Evolutionary conservation across 2,329 filamentous ascomycete species (phyloP), one percentile per base, ranked within the genome.

Genomic region (Colletotrichum gigasporum): DNA sequence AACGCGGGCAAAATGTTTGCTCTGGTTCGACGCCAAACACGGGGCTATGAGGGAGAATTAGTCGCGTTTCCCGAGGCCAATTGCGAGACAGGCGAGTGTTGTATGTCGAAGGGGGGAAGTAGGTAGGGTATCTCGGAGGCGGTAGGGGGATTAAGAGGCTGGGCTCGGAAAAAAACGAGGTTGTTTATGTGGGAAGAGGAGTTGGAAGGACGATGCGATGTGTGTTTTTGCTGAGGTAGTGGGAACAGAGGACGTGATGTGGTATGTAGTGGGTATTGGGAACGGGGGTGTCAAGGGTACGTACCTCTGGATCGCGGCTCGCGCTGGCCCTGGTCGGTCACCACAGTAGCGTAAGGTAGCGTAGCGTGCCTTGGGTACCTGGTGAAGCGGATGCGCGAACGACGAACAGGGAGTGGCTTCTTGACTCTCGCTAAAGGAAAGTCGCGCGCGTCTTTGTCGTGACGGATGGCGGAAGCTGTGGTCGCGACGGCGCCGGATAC

Each of bases 151-250:
- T 54, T 52, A 47, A 47, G 47, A 26, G 9, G 11, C 45, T 20
- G 39, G 32, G 16, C 8, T 39, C 14, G 24, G 41, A 55, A 41
- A 12, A 37, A 48, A 47, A 34, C 28, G 56, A 61, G 48, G 28
- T 54, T 64, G 61, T 64, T 61, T 54, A 55, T 50, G 41, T 61
- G 61, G 41, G 41, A 58, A 48, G 51, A 51, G 14, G 48, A 55
- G 32, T 20, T 48, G 61, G 41, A 44, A 48, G 35, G 48, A 48
- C 47, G 35, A 54, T 47, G 56, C 50, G 56, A 54, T 52, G 51
- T 61, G 55, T 64, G 61, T 64, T 61, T 65, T 65, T 60, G 58
- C 63, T 57, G 32, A 62, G 63, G 58, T 57, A 57, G 63, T 63
- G 63, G 58, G 50, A 65, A 63, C 62, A 26, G 26, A 54, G 48